Conservation (phyloP, 179 eudicot genomes). For the Pouteria campechiana region DNA sequence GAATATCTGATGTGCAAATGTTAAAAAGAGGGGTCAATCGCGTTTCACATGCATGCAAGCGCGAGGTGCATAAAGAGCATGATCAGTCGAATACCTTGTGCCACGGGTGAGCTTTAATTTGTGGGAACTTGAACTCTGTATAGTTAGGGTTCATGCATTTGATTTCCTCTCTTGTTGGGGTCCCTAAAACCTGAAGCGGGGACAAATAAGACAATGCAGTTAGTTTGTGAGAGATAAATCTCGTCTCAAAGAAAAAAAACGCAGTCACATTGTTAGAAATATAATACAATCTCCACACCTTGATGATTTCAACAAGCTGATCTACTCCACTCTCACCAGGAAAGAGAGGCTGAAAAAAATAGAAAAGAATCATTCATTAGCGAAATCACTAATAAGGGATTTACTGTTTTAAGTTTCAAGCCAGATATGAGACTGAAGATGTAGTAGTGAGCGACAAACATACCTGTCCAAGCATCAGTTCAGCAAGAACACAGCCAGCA, state of each 20-base stretch:
- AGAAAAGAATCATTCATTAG: not conserved
- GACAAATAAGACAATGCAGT: not conserved
- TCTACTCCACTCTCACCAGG: constrained; percentile 96
- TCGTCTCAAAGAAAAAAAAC: no score
- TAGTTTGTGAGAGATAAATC: no score
- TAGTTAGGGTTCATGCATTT: constrained; percentile 96
- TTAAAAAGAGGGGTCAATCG: not conserved
- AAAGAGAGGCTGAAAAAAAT: constrained; percentile 64
- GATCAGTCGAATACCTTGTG: constrained; percentile 51
- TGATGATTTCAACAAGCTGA: constrained; percentile 93
- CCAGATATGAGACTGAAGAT: no score
- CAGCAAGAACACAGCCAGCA: constrained; percentile 91
- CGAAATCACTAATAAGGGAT: no score
- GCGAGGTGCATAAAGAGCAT: not conserved
- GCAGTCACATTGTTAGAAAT: no score
- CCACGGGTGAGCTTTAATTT: constrained; percentile 96
- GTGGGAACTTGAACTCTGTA: constrained; percentile 86
- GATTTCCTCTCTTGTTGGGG: constrained; percentile 92
- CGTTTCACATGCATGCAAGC: no score
- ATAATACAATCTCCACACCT: constrained; percentile 43
- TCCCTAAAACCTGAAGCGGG: constrained; percentile 79
- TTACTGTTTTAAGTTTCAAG: no score
- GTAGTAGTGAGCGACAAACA: no score
- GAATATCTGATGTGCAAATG: constrained; percentile 65
- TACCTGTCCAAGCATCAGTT: constrained; percentile 84